Evolutionary conservation across 257 asterid species (phyloP).

Genomic region (Salvia rosmarinus): DNA sequence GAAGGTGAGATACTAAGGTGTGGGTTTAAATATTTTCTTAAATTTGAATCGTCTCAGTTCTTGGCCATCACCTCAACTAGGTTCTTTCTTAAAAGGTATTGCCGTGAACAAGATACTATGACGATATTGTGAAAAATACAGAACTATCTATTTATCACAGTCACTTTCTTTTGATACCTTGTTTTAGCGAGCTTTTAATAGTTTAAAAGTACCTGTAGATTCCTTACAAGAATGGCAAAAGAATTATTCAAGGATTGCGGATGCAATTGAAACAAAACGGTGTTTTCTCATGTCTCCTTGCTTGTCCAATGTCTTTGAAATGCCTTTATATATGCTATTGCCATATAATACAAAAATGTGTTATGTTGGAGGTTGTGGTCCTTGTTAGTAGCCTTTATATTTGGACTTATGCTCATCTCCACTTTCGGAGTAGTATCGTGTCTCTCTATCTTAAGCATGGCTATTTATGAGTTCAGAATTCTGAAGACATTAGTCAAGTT

Average conservation of each 20-base stretch:
- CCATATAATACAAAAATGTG: background rate
- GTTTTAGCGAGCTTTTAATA: background rate
- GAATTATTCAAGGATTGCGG: background rate
- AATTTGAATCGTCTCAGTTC: slow-evolving; percentile 12
- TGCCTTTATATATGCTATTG: slow-evolving; percentile 2
- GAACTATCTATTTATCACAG: background rate
- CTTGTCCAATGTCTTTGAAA: background rate
- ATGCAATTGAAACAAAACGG: background rate
- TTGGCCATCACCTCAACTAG: slow-evolving; percentile 12
- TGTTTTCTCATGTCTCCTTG: background rate
- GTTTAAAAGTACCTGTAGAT: background rate
- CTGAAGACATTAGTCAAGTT: slow-evolving; percentile 24
- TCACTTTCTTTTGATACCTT: slow-evolving; percentile 1
- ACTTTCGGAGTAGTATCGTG: background rate
- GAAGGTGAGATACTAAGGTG: slow-evolving; percentile 64
- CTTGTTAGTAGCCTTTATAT: slow-evolving; percentile 7
- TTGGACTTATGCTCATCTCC: background rate
- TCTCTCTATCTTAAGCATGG: slow-evolving; percentile 12
- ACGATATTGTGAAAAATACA: background rate
- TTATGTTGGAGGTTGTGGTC: background rate
- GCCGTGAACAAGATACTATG: background rate
- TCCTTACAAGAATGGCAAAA: background rate
- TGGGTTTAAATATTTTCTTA: slow-evolving; percentile 23
- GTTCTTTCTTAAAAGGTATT: slow-evolving; percentile 9
- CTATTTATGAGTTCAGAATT: slow-evolving; percentile 1